Conservation (phyloP, 257 asterid genomes). For the Capsicum rhomboideum region DNA sequence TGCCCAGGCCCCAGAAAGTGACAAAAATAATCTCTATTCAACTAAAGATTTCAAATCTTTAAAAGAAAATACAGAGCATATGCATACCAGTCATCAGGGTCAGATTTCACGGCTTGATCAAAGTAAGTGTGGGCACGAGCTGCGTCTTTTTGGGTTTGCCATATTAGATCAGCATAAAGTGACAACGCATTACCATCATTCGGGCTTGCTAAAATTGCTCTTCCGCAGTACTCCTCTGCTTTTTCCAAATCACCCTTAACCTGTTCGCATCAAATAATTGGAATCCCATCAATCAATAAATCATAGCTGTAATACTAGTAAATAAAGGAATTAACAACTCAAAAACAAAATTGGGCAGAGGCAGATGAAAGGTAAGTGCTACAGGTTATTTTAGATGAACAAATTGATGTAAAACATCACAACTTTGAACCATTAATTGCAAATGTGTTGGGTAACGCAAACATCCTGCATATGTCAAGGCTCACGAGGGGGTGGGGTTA, state of each 20-base stretch:
- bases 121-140: constrained; percentile 60
- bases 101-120: constrained; percentile 74
- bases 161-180: constrained; percentile 78
- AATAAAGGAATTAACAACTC: background rate
- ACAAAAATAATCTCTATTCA: background rate
- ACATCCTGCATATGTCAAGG: too few species aligned
- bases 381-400: too few species aligned
- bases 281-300: background rate
- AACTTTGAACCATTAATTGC: background rate
- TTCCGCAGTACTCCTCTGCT: constrained; percentile 88
- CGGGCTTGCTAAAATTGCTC: constrained; percentile 79
- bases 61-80: background rate
- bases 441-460: too few species aligned
- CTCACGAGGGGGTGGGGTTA: too few species aligned
- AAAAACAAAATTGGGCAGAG: background rate
- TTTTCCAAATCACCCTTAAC: constrained; percentile 58
- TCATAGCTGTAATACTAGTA: background rate
- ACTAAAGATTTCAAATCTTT: background rate
- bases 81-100: constrained; percentile 73
- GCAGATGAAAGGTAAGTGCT: background rate
- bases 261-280: constrained; percentile 18
- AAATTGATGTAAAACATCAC: background rate
- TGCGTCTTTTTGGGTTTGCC: constrained; percentile 72
- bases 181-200: constrained; percentile 62
- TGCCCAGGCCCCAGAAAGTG: background rate